Percentiles rank a stretch among this genome's conserved stretches.
These are phyloP conservation scores for Jaapia argillacea DNA, from an alignment of 768 basidiomycete genomes.

Conservation along the genomic window DNA sequence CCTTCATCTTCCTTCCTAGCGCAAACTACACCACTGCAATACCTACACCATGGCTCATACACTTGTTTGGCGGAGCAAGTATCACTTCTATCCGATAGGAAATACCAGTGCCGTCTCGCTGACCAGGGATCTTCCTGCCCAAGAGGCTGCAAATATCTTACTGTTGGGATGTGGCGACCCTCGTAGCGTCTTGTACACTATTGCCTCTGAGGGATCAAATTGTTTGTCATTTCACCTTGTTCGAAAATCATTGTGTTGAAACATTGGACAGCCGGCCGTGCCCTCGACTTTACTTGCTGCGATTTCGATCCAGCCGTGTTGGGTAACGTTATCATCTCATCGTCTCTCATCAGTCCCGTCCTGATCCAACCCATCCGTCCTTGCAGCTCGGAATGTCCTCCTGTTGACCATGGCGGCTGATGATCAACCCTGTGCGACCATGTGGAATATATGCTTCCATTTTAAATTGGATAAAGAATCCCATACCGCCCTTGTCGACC, in stretches of 20 bases:
- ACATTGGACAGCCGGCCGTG: not conserved
- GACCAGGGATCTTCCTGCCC: not conserved
- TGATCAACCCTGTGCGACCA: conserved; percentile 8
- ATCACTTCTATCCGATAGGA: not conserved
- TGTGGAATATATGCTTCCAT: conserved; percentile 42
- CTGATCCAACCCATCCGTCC: not conserved
- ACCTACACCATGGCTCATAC: not conserved
- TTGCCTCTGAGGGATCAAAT: too few species aligned
- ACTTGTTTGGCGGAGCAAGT: not conserved
- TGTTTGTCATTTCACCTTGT: too few species aligned
- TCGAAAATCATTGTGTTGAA: too few species aligned
- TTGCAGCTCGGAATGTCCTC: conserved; percentile 37
- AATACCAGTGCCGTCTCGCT: not conserved
- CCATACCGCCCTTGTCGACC: conserved; percentile 21
- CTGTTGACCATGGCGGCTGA: conserved; percentile 34
- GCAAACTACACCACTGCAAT: too few species aligned
- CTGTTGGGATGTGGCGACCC: conserved; percentile 22
- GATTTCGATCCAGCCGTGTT: not conserved
- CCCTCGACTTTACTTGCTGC: not conserved
- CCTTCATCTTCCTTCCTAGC: too few species aligned
- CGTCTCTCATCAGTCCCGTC: not conserved
- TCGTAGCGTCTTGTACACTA: conserved; percentile 1
- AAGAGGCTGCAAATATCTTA: conserved; percentile 1
- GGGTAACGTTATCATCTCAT: not conserved
- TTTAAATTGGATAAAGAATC: conserved; percentile 31